Percentiles rank a stretch among this genome's conserved stretches.
These are phyloP conservation scores for Daldinia bambusicola DNA, from an alignment of 495 filamentous ascomycete genomes.

Conservation along the genomic window DNA sequence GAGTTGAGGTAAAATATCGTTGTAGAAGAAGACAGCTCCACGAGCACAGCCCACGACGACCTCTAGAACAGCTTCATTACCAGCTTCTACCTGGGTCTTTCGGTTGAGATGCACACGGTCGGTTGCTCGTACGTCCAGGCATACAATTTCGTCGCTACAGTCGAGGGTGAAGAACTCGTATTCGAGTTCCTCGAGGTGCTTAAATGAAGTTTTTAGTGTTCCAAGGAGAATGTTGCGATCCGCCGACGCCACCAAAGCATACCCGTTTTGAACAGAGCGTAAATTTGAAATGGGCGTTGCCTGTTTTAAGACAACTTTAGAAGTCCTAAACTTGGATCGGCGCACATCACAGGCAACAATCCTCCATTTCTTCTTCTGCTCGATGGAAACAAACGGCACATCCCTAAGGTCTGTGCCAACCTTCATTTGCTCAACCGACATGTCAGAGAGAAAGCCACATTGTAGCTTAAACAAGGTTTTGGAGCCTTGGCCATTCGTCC, in stretches of 20 bases:
- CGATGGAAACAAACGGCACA: slow-evolving; percentile 55
- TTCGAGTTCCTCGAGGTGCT: slow-evolving; percentile 50
- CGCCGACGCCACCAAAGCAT: slow-evolving; percentile 39
- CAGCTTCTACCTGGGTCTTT: slow-evolving; percentile 51
- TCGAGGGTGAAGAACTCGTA: slow-evolving; percentile 63
- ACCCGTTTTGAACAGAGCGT: slow-evolving; percentile 40
- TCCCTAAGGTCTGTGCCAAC: slow-evolving; percentile 52
- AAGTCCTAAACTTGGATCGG: slow-evolving; percentile 31
- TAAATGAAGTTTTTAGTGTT: slow-evolving; percentile 24
- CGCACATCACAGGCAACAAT: slow-evolving; percentile 56
- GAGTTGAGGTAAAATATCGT: slow-evolving; percentile 72
- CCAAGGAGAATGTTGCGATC: slow-evolving; percentile 42
- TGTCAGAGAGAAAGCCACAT: slow-evolving; percentile 45
- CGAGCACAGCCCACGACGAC: slow-evolving; percentile 77
- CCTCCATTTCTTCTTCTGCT: slow-evolving; percentile 49
- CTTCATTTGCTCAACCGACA: slow-evolving; percentile 57
- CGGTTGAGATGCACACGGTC: slow-evolving; percentile 45
- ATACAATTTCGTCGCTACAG: slow-evolving; percentile 64
- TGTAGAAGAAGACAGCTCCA: slow-evolving; percentile 81
- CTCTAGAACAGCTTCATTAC: slow-evolving; percentile 62
- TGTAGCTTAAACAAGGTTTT: slow-evolving; percentile 49
- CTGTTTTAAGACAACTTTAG: slow-evolving; percentile 49
- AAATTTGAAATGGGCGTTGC: slow-evolving; percentile 49
- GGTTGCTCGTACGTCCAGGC: slow-evolving; percentile 62
- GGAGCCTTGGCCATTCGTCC: slow-evolving; percentile 68